Evolutionary conservation across 1,284 basidiomycete species (phyloP).

Genomic region (Leccinum ponderosum): DNA sequence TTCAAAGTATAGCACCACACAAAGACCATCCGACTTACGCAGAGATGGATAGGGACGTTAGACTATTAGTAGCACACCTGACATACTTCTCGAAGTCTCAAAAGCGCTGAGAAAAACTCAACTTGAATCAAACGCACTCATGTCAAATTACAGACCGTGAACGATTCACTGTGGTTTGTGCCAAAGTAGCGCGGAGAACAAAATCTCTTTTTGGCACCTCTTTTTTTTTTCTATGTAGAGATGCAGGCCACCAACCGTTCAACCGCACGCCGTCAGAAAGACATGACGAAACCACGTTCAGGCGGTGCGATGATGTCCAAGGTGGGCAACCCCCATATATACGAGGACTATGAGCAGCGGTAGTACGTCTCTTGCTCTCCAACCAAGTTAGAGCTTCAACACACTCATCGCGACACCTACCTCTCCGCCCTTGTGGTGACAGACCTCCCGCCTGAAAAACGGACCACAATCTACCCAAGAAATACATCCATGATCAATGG

Average conservation of each 20-base stretch:
- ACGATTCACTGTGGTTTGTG: conserved; percentile 27
- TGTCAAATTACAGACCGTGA: conserved; percentile 47
- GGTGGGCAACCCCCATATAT: conserved; percentile 45
- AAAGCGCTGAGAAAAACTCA: too few relatives aligned
- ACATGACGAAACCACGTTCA: conserved; percentile 26
- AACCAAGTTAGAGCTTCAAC: not conserved
- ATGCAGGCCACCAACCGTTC: conserved; percentile 22
- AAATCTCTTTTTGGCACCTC: conserved; percentile 26
- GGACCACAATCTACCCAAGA: conserved; percentile 23
- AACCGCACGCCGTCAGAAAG: not conserved
- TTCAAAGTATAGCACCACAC: not conserved
- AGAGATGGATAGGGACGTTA: conserved; percentile 1
- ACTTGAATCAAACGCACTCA: conserved; percentile 41
- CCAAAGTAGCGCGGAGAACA: conserved; percentile 35
- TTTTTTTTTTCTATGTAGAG: conserved; percentile 18
- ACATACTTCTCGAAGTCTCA: too few relatives aligned
- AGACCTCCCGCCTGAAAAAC: conserved; percentile 20
- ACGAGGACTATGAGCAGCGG: conserved; percentile 45
- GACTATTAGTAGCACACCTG: too few relatives aligned
- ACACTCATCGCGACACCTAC: not conserved
- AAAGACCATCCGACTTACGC: not conserved
- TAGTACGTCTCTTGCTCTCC: conserved; percentile 21
- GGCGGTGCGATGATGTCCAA: conserved; percentile 46
- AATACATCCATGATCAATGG: conserved; percentile 31
- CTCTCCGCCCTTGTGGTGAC: not conserved